Conservation (phyloP, 345 rosid species). For the Eucalyptus erythrocorys region DNA sequence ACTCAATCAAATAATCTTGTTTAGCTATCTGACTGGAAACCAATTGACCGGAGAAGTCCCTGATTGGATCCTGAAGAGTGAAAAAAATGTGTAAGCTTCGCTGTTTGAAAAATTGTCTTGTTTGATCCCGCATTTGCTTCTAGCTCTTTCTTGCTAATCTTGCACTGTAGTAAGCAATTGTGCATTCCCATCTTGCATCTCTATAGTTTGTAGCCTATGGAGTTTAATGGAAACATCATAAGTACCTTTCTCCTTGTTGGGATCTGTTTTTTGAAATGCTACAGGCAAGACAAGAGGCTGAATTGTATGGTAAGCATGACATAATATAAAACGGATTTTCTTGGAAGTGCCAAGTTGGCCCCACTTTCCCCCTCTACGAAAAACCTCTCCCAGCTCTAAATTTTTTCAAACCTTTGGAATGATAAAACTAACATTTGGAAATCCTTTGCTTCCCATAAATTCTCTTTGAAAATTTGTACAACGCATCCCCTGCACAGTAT, state of each 20-base stretch:
- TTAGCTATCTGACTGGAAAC: too few relatives aligned
- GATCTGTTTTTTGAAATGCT: not conserved
- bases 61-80: not conserved
- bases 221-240: not conserved
- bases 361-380: not conserved
- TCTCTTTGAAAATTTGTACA: not conserved
- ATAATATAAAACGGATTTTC: not conserved
- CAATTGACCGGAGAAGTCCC: too few relatives aligned
- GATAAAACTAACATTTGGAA: not conserved
- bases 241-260: not conserved
- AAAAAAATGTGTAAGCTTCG: not conserved
- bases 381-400: not conserved
- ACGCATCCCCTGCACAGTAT: not conserved
- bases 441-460: not conserved
- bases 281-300: not conserved
- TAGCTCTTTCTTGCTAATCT: not conserved
- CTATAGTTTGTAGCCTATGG: not conserved
- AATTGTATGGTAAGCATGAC: not conserved
- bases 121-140: not conserved
- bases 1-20: too few relatives aligned
- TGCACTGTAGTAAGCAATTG: not conserved
- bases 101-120: not conserved
- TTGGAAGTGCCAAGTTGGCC: not conserved
- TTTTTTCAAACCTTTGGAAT: not conserved
- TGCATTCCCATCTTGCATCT: not conserved